Conservation (phyloP, 2,329 filamentous ascomycete species). For the Apiospora pterosperma region DNA sequence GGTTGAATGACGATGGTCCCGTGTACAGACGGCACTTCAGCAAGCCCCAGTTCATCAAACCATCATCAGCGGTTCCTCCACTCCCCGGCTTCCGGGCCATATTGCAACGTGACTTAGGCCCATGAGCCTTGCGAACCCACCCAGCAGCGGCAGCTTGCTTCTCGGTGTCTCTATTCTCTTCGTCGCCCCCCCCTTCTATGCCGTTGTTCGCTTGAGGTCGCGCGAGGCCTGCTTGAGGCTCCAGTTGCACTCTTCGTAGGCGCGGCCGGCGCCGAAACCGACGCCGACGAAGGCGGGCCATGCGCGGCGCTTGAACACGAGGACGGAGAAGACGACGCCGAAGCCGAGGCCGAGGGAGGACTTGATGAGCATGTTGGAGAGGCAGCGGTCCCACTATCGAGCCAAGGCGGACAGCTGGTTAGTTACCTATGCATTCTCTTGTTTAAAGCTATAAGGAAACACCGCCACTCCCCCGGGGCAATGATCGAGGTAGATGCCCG, state of each 20-base stretch:
- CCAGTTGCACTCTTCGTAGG: slow-evolving; percentile 97
- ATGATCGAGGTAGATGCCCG: background rate
- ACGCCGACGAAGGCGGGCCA: slow-evolving; percentile 96
- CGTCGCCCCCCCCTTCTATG: background rate
- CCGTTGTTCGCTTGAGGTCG: slow-evolving; percentile 53
- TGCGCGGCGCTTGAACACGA: slow-evolving; percentile 95
- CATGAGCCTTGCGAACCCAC: background rate
- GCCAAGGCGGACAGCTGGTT: slow-evolving; percentile 13
- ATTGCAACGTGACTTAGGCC: background rate
- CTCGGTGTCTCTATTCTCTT: background rate
- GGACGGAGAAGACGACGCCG: slow-evolving; percentile 96
- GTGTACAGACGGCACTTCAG: background rate
- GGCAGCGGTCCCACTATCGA: slow-evolving; percentile 90
- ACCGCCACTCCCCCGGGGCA: background rate
- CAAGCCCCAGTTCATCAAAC: background rate
- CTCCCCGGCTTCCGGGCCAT: background rate
- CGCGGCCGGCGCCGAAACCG: slow-evolving; percentile 92
- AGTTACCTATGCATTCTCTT: slow-evolving; percentile 6
- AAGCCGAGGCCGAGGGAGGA: slow-evolving; percentile 94
- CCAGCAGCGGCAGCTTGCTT: background rate
- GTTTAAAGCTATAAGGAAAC: background rate
- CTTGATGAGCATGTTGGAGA: slow-evolving; percentile 96
- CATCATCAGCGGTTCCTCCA: background rate
- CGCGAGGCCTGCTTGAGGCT: slow-evolving; percentile 61
- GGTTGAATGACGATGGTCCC: background rate